These are phyloP conservation scores for Nemania sp. DNA, from an alignment of 2,329 filamentous ascomycete genomes.

Conservation along the genomic window DNA sequence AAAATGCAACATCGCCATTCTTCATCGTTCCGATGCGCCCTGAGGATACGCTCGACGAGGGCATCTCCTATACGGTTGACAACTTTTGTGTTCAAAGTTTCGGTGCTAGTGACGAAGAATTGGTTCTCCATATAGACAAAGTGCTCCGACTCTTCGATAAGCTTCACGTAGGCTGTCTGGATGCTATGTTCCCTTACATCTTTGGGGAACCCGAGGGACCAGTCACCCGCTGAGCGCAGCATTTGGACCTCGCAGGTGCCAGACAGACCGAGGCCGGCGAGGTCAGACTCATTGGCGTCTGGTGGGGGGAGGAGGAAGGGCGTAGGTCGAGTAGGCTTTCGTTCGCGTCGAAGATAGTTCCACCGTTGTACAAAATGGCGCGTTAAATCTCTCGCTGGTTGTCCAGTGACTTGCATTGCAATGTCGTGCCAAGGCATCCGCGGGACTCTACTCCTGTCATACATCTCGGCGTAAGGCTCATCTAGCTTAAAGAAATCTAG, in stretches of 20 bases:
- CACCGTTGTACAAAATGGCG: constrained; percentile 96
- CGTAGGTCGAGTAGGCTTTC: constrained; percentile 89
- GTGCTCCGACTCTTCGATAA: constrained; percentile 94
- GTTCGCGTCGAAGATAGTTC: constrained; percentile 93
- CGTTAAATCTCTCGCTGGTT: constrained; percentile 90
- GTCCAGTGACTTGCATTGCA: constrained; percentile 94
- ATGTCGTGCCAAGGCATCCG: constrained; percentile 99
- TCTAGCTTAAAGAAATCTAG: constrained; percentile 93
- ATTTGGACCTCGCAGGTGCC: constrained; percentile 98
- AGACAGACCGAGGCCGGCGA: constrained; percentile 84
- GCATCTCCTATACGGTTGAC: constrained; percentile 94
- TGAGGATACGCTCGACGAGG: constrained; percentile 85
- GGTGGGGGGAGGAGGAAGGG: constrained; percentile 92
- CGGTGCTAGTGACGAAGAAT: constrained; percentile 93
- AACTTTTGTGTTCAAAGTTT: constrained; percentile 84
- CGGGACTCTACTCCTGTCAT: constrained; percentile 83
- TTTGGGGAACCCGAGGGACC: constrained; percentile 78
- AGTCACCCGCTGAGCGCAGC: constrained; percentile 82
- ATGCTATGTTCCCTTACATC: constrained; percentile 91
- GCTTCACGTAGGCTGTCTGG: constrained; percentile 90
- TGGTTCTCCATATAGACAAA: constrained; percentile 99
- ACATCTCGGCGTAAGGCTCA: constrained; percentile 98
- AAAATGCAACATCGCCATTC: constrained; percentile 89
- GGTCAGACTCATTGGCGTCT: constrained; percentile 82
- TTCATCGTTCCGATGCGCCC: constrained; percentile 80